Evolutionary conservation across 2,329 filamentous ascomycete species (phyloP).

Genomic region (Claviceps pusilla): DNA sequence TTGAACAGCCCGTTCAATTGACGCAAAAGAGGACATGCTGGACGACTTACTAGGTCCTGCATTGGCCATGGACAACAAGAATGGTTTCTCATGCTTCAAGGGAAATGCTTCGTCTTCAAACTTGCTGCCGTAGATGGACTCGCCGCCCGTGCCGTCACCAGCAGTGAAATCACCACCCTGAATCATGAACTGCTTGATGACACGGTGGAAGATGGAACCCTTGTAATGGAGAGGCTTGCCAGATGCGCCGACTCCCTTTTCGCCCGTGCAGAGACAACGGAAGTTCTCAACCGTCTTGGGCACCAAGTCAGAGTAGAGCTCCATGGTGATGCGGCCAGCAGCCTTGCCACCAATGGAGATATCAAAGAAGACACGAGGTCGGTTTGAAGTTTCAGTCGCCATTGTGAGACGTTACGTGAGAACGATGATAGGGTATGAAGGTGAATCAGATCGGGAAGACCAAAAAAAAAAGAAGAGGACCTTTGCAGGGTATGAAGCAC

Average conservation of each 20-base stretch:
- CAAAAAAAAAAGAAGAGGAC: not conserved
- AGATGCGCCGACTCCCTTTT: constrained; percentile 70
- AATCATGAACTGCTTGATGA: constrained; percentile 99
- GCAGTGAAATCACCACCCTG: constrained; percentile 86
- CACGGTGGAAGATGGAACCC: constrained; percentile 81
- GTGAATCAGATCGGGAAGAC: not conserved
- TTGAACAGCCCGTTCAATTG: not conserved
- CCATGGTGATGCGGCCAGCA: constrained; percentile 69
- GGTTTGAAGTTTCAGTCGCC: constrained; percentile 32
- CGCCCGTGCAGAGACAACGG: constrained; percentile 81
- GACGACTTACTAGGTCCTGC: constrained; percentile 64
- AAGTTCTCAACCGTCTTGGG: constrained; percentile 97
- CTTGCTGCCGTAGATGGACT: constrained; percentile 94
- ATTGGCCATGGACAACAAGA: constrained; percentile 95
- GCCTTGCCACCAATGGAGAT: constrained; percentile 62
- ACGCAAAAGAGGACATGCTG: not conserved
- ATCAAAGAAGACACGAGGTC: constrained; percentile 84
- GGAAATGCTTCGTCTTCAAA: constrained; percentile 96
- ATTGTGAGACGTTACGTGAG: constrained; percentile 15
- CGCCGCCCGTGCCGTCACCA: constrained; percentile 86
- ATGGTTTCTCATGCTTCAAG: constrained; percentile 80
- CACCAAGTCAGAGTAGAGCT: constrained; percentile 63
- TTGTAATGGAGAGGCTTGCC: constrained; percentile 89
- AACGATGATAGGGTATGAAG: not conserved
- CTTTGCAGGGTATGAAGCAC: not conserved